Conservation (phyloP, 2,329 filamentous ascomycete species). For the Microdochium bolleyi region DNA sequence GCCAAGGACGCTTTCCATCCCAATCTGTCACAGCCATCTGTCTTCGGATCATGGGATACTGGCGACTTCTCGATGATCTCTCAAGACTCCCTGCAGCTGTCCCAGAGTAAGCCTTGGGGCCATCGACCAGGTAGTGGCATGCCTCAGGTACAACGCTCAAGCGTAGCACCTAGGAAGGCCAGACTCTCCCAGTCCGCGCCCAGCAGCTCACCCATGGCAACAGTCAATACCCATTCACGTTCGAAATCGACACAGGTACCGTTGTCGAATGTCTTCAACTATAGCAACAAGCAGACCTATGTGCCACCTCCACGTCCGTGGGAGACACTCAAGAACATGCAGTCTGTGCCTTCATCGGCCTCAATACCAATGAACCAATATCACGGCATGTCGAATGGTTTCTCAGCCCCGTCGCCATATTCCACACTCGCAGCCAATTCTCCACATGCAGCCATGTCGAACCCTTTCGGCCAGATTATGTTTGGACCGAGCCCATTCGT, state of each 20-base stretch:
- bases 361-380: not conserved
- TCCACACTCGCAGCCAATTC: not conserved
- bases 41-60: not conserved
- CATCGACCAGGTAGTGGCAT: not conserved
- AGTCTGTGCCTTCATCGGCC: not conserved
- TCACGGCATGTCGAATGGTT: not conserved
- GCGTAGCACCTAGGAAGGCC: not conserved
- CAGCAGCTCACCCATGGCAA: not conserved
- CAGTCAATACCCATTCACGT: not conserved
- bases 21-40: not conserved
- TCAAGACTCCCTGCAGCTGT: not conserved
- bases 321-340: not conserved
- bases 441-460: not conserved
- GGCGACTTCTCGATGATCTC: not conserved
- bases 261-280: not conserved
- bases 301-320: not conserved
- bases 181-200: not conserved
- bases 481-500: not conserved
- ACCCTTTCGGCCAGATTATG: not conserved
- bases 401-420: not conserved
- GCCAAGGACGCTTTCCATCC: not conserved
- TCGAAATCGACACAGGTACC: not conserved
- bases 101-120: not conserved
- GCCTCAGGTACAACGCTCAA: not conserved
- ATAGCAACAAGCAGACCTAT: not conserved